These are phyloP conservation scores for Geopyxis carbonaria DNA, from an alignment of 495 filamentous ascomycete genomes.

Conservation along the genomic window DNA sequence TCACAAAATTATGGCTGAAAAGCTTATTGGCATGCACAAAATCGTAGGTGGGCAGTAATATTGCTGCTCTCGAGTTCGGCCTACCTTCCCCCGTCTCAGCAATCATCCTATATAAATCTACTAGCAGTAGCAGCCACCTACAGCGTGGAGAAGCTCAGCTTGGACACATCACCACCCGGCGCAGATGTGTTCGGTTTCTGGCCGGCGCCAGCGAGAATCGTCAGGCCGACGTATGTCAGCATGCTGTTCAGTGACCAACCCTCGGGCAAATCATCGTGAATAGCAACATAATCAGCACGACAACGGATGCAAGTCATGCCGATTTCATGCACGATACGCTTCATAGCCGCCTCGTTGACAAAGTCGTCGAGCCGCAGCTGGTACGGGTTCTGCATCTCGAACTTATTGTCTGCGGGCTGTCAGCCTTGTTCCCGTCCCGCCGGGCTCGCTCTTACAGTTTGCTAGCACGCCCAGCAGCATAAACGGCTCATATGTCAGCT, in stretches of 20 bases:
- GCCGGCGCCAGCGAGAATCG: slow-evolving; percentile 50
- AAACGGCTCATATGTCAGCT: slow-evolving; percentile 54
- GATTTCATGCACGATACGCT: slow-evolving; percentile 60
- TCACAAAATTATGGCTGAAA: slow-evolving; percentile 73
- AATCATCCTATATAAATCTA: neutral
- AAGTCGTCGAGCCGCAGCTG: slow-evolving; percentile 91
- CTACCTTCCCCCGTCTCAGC: slow-evolving; percentile 34
- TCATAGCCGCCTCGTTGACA: slow-evolving; percentile 76
- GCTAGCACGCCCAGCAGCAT: slow-evolving; percentile 72
- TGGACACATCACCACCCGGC: slow-evolving; percentile 51
- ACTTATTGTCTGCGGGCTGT: slow-evolving; percentile 59
- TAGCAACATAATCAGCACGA: slow-evolving; percentile 63
- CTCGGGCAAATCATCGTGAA: slow-evolving; percentile 82
- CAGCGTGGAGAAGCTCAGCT: slow-evolving; percentile 55
- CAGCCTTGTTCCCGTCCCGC: slow-evolving; percentile 1
- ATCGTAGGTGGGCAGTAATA: slow-evolving; percentile 76
- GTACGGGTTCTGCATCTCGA: slow-evolving; percentile 96
- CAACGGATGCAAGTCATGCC: slow-evolving; percentile 47
- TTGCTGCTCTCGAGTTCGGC: slow-evolving; percentile 57
- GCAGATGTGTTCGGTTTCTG: slow-evolving; percentile 39
- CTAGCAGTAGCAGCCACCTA: slow-evolving; percentile 27
- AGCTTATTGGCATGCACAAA: slow-evolving; percentile 90
- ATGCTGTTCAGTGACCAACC: slow-evolving; percentile 73
- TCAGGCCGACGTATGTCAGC: slow-evolving; percentile 51
- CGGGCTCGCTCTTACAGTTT: slow-evolving; percentile 38